Percentiles rank a stretch among this genome's conserved stretches.
These are phyloP conservation scores for Dryas alaskensis DNA, from an alignment of 306 rosid genomes.

Conservation along the genomic window DNA sequence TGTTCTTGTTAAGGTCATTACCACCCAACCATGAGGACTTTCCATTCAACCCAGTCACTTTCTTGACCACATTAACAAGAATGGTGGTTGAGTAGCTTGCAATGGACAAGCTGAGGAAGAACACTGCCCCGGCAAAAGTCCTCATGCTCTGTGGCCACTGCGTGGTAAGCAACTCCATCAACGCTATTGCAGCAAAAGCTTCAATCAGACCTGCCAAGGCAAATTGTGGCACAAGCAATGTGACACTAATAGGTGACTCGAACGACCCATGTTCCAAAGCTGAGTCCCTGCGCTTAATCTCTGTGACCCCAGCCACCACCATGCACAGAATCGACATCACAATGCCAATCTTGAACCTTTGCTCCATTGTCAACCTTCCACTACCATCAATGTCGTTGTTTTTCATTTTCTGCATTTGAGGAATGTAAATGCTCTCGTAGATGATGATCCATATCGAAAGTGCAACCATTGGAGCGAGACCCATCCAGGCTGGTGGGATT, in stretches of 20 bases:
- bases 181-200: conserved; percentile 53
- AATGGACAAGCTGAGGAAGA: conserved; percentile 45
- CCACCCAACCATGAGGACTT: conserved; percentile 50
- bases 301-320: conserved; percentile 41
- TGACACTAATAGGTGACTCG: conserved; percentile 37
- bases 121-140: conserved; percentile 58
- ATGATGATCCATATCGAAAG: conserved; percentile 50
- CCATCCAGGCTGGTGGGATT: conserved; percentile 67
- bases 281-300: conserved; percentile 31
- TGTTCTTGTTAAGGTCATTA: conserved; percentile 56
- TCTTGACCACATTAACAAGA: conserved; percentile 28
- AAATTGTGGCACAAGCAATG: conserved; percentile 53
- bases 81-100: conserved; percentile 41
- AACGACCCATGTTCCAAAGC: conserved; percentile 31
- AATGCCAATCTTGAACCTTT: conserved; percentile 39
- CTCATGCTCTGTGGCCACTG: conserved; percentile 60
- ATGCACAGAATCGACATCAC: conserved; percentile 46
- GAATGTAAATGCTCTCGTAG: conserved; percentile 47
- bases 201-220: conserved; percentile 50
- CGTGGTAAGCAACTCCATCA: conserved; percentile 57
- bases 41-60: conserved; percentile 13
- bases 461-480: conserved; percentile 46
- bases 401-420: conserved; percentile 18
- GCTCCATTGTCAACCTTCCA: conserved; percentile 41
- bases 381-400: neutral